phyloP scores from a whole-genome alignment of 768 basidiomycete species.

The Leccinum ochraceum region DNA sequence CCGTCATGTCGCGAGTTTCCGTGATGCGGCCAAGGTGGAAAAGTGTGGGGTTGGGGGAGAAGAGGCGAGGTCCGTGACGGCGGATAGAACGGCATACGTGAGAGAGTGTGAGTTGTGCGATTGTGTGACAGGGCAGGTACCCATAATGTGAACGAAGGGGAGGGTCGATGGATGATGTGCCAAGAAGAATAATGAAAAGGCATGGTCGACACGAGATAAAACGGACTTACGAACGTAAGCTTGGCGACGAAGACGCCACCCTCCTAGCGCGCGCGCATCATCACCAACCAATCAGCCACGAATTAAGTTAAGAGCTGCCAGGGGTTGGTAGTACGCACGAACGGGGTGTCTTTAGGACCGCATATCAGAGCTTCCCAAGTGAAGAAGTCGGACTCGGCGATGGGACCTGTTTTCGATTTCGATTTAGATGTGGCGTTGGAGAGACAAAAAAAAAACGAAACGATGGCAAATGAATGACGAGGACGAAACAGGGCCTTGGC shows the following conservation, averaged over 20 bases:
- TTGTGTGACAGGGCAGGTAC: too few relatives aligned
- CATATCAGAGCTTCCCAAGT: slow-evolving; percentile 95
- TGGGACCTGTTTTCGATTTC: slow-evolving; percentile 56
- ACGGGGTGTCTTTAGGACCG: slow-evolving; percentile 94
- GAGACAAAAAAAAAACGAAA: neutral
- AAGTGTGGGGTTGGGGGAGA: neutral
- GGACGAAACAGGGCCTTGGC: neutral
- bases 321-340: slow-evolving; percentile 28
- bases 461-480: neutral
- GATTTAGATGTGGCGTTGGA: neutral
- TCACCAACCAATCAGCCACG: neutral
- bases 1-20: neutral
- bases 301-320: neutral
- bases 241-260: slow-evolving; percentile 93
- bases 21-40: neutral
- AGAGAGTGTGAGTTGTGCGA: neutral
- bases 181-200: neutral
- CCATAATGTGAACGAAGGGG: too few relatives aligned
- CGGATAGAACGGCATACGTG: neutral
- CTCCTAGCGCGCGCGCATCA: slow-evolving; percentile 53
- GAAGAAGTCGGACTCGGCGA: slow-evolving; percentile 92
- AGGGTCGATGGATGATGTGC: too few relatives aligned
- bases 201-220: slow-evolving; percentile 16
- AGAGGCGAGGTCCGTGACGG: neutral
- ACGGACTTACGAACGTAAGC: slow-evolving; percentile 77